A percentile compares a stretch with the other conserved stretches of the same genome.
Conservation (phyloP, 108 stramenopile genomes). For the Cyclostephanos invisitatus region DNA sequence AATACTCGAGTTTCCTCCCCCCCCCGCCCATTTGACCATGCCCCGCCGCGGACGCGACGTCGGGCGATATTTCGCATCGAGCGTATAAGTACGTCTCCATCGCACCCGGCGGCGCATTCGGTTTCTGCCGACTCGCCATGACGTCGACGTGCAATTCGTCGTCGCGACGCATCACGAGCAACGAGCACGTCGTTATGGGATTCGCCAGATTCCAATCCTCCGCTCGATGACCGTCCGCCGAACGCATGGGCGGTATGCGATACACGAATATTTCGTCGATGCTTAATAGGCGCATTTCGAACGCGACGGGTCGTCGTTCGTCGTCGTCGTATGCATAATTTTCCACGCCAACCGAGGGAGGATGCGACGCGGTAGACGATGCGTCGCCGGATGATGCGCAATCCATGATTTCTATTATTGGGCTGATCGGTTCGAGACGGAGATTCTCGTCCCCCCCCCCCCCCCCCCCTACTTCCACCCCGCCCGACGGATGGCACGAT, state of each 20-base stretch:
- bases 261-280: constrained; percentile 80
- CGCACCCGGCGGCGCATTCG: constrained; percentile 24
- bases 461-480: no score
- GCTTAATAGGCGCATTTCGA: constrained; percentile 64
- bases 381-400: no score
- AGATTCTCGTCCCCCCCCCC: no score
- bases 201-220: constrained; percentile 80
- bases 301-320: constrained; percentile 57
- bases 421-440: no score
- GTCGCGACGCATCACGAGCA: constrained; percentile 40
- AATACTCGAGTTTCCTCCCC: constrained; percentile 61
- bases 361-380: no score
- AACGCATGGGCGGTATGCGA: constrained; percentile 70
- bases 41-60: no score
- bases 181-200: constrained; percentile 67
- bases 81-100: constrained; percentile 48
- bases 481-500: no score
- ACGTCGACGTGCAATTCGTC: constrained; percentile 37
- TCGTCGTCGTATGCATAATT: constrained; percentile 25
- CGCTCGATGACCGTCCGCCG: constrained; percentile 71
- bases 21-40: constrained; percentile 2
- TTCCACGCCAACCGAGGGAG: no score
- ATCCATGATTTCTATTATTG: no score
- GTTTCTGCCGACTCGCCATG: constrained; percentile 44
- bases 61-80: constrained; percentile 32